Conservation (phyloP, 208 protist genomes). For the Trypanosoma vivax region DNA sequence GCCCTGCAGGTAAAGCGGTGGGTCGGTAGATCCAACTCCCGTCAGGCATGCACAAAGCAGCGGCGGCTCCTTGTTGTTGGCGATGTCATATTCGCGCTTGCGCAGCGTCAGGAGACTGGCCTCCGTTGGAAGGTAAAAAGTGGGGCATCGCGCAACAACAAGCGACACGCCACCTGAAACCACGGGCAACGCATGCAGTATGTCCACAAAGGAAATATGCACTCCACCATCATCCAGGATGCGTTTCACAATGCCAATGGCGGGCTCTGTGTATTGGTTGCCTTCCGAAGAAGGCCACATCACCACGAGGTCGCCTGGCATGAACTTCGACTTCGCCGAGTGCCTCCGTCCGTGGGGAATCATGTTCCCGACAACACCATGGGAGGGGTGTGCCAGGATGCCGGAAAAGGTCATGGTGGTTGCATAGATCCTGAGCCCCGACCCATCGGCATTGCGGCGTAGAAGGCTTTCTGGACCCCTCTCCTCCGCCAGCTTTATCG, state of each 20-base stretch:
- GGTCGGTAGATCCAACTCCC: background rate
- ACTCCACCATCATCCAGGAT: background rate
- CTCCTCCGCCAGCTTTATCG: background rate
- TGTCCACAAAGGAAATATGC: background rate
- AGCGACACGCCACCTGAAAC: background rate
- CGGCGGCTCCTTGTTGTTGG: background rate
- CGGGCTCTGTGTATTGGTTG: background rate
- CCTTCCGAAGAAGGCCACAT: background rate
- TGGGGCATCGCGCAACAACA: background rate
- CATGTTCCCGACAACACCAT: background rate
- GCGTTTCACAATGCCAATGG: conserved; percentile 2
- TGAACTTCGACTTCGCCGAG: background rate
- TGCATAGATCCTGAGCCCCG: background rate
- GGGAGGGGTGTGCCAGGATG: background rate
- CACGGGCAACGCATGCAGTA: background rate
- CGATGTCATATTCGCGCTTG: background rate
- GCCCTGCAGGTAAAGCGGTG: conserved; percentile 1
- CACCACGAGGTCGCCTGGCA: background rate
- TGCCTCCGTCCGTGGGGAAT: background rate
- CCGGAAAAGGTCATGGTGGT: background rate
- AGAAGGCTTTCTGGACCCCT: background rate
- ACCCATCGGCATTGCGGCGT: background rate
- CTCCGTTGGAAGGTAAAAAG: conserved; percentile 4
- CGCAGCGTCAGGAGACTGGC: background rate
- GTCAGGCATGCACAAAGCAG: background rate